These are phyloP conservation scores for Mycena latifolia DNA, from an alignment of 768 basidiomycete genomes.

Conservation along the genomic window DNA sequence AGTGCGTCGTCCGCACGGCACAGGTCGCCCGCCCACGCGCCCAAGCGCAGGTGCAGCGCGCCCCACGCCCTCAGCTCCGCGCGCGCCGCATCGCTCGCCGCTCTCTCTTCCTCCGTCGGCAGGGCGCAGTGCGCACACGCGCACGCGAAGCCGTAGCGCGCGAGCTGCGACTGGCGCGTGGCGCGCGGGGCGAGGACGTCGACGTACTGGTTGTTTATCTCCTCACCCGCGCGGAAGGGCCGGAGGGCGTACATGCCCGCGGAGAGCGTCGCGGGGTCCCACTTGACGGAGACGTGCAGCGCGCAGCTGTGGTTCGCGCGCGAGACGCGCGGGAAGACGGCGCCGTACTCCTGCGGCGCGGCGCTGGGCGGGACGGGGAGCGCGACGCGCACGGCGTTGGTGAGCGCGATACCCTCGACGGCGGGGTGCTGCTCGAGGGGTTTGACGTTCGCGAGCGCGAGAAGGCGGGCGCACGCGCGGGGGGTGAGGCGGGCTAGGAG, in stretches of 20 bases:
- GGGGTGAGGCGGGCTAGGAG: slow-evolving; percentile 38
- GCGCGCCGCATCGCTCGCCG: slow-evolving; percentile 47
- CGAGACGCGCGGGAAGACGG: slow-evolving; percentile 54
- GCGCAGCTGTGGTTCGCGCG: slow-evolving; percentile 63
- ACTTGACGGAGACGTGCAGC: slow-evolving; percentile 59
- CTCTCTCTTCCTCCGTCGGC: slow-evolving; percentile 23
- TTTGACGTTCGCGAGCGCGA: slow-evolving; percentile 45
- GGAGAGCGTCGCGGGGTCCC: slow-evolving; percentile 54
- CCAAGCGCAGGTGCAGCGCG: slow-evolving; percentile 51
- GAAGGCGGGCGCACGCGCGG: slow-evolving; percentile 35
- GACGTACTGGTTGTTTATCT: slow-evolving; percentile 60
- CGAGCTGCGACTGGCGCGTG: slow-evolving; percentile 48
- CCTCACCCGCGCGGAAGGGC: slow-evolving; percentile 52
- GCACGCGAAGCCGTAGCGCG: slow-evolving; percentile 56
- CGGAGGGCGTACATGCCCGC: slow-evolving; percentile 56
- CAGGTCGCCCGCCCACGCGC: slow-evolving; percentile 58
- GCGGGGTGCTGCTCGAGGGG: slow-evolving; percentile 47
- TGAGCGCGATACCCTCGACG: slow-evolving; percentile 58
- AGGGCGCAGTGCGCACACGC: slow-evolving; percentile 53
- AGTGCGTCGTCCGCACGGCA: slow-evolving; percentile 55
- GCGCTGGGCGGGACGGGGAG: slow-evolving; percentile 42
- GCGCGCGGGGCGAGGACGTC: slow-evolving; percentile 52
- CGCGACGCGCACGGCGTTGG: slow-evolving; percentile 56
- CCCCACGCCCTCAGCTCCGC: slow-evolving; percentile 50
- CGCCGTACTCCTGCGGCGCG: slow-evolving; percentile 53